A percentile compares a stretch with the other conserved stretches of the same genome.
Evolutionary conservation across 2,329 filamentous ascomycete genomes (phyloP).

Genomic region (Penicillium brasilianum): DNA sequence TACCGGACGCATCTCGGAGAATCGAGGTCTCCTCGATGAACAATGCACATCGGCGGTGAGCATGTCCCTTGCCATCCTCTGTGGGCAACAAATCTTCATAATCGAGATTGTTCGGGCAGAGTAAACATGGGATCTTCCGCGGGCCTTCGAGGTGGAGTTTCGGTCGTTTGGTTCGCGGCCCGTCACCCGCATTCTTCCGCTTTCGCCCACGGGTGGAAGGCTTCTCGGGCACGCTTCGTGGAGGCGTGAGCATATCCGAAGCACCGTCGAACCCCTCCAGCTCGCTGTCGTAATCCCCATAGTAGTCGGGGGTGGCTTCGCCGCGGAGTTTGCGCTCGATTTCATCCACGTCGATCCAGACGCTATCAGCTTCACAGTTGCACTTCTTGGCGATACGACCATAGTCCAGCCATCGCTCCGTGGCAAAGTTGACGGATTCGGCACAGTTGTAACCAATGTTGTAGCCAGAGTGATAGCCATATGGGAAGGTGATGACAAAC

Average conservation of each 20-base stretch:
- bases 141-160: slow-evolving; percentile 74
- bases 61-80: slow-evolving; percentile 78
- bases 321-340: slow-evolving; percentile 93
- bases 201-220: slow-evolving; percentile 68
- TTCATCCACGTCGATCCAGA: slow-evolving; percentile 96
- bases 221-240: slow-evolving; percentile 73
- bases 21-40: slow-evolving; percentile 94
- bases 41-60: slow-evolving; percentile 84
- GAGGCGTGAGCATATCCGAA: slow-evolving; percentile 78
- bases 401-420: slow-evolving; percentile 93
- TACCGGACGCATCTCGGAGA: slow-evolving; percentile 67
- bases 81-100: slow-evolving; percentile 83
- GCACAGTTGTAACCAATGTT: slow-evolving; percentile 99
- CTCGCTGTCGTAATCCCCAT: slow-evolving; percentile 64
- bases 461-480: slow-evolving; percentile 97
- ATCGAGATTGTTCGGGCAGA: slow-evolving; percentile 89
- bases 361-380: slow-evolving; percentile 94
- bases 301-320: slow-evolving; percentile 66
- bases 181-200: slow-evolving; percentile 65
- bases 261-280: slow-evolving; percentile 65
- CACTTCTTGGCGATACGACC: slow-evolving; percentile 96
- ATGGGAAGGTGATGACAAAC: slow-evolving; percentile 97
- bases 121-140: slow-evolving; percentile 78
- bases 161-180: slow-evolving; percentile 75
- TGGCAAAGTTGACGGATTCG: slow-evolving; percentile 97